Base-by-base conservation (phyloP, 2,329 filamentous ascomycete species). In the Grosmannia penicillata region DNA sequence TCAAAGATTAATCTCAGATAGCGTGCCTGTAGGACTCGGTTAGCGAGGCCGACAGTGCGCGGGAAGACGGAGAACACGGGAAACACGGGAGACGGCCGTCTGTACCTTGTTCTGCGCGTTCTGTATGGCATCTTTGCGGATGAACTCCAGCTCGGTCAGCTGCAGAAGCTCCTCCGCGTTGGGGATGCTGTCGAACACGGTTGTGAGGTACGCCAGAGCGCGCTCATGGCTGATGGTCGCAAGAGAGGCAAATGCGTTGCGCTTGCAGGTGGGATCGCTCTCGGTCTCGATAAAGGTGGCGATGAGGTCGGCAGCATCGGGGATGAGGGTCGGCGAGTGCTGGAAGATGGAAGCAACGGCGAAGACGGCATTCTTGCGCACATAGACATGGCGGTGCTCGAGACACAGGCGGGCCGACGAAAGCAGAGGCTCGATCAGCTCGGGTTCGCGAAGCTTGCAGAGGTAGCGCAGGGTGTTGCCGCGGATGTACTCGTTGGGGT, bases 381-480 rank as follows among this genome's bases (percentile, higher is more conserved):
- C 91, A 56, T 98, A 98, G 42, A 85, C 89, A 58, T 98, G 91
- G 47, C 91, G 78, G 60, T 98, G 87, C 58, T 95, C 87, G 45
- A 98, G 77, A 58, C 91, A 98, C 43, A 78, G 78, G 51, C 91
- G 79, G 34, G 87, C 85, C 14, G 91, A 93, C 29, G 89, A 93
- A 31, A 98, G 76, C 39, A 96, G 75, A 36, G 91, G 91, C 61
- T 98, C 91, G 49, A 98, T 87, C 46, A 98, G 77, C 63, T 98
- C 91, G 37, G 89, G 73, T 59, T 98, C 91, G 49, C 87, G 80
- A 45, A 98, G 72, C 66, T 98, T 98, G 70, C 82, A 91, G 43
- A 98, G 75, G 64, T 96, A 98, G 53, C 91, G 85, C 45, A 98
- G 69, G n/a, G 91, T 98, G 58, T 95, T 95, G 56, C 91, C 91